phyloP scores from a whole-genome alignment of 2,329 filamentous ascomycete species.

The Endothia cerciana region DNA sequence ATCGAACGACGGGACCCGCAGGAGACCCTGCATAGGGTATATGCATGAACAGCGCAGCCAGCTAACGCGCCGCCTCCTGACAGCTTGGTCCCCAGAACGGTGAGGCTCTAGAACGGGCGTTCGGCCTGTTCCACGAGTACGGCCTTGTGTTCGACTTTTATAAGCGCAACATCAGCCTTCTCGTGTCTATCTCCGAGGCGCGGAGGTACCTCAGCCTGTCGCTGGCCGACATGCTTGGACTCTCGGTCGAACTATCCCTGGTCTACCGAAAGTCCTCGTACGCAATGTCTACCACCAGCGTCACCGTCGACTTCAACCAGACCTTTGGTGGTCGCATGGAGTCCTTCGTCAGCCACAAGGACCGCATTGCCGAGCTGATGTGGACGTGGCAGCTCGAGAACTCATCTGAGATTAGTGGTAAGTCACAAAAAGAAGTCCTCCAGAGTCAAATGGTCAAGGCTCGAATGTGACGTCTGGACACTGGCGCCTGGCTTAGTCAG shows the following conservation, averaged over 20 bases:
- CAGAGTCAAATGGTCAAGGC: not conserved
- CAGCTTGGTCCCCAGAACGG: constrained; percentile 29
- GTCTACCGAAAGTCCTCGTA: constrained; percentile 29
- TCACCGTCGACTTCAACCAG: constrained; percentile 30
- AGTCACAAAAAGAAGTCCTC: not conserved
- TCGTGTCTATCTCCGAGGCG: constrained; percentile 28
- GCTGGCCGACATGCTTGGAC: constrained; percentile 31
- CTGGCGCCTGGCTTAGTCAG: constrained; percentile 25
- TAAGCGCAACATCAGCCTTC: constrained; percentile 29
- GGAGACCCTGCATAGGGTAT: constrained; percentile 3
- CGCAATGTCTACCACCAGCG: constrained; percentile 27
- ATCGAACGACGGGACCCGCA: constrained; percentile 1
- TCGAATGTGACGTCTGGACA: not conserved
- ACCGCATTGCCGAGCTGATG: constrained; percentile 29
- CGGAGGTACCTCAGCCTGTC: constrained; percentile 30
- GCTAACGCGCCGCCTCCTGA: constrained; percentile 12
- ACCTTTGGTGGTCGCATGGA: constrained; percentile 29
- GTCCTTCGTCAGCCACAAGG: constrained; percentile 30
- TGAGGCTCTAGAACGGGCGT: constrained; percentile 30
- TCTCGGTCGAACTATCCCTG: constrained; percentile 27
- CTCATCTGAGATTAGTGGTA: constrained; percentile 29
- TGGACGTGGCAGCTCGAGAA: constrained; percentile 31
- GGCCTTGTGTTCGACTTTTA: constrained; percentile 29
- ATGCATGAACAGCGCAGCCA: not conserved
- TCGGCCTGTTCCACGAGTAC: constrained; percentile 29